phyloP scores from a whole-genome alignment of 495 filamentous ascomycete genomes.

The Aeminium ludgeri region DNA sequence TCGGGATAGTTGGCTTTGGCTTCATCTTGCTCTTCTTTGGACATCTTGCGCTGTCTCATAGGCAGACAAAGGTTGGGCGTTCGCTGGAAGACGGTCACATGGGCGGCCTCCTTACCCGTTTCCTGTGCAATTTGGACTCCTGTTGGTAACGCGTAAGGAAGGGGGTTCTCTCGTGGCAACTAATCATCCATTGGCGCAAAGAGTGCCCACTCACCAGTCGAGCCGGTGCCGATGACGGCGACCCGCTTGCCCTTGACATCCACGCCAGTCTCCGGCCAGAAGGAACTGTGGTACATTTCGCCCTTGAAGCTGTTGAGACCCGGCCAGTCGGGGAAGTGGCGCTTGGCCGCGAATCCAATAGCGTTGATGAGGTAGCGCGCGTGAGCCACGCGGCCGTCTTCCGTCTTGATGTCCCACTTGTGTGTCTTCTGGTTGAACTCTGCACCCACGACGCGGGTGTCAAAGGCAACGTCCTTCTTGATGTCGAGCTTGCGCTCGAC shows the following conservation, averaged over 20 bases:
- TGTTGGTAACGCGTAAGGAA: too few species aligned
- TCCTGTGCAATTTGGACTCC: slow-evolving; percentile 14
- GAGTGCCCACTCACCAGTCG: slow-evolving; percentile 20
- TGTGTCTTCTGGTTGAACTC: slow-evolving; percentile 22
- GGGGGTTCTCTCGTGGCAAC: too few species aligned
- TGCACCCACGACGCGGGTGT: slow-evolving; percentile 25
- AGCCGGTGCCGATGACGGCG: slow-evolving; percentile 40
- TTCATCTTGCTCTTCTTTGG: slow-evolving; percentile 29
- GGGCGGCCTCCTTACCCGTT: slow-evolving; percentile 22
- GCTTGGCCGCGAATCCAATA: slow-evolving; percentile 28
- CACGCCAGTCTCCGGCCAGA: slow-evolving; percentile 34
- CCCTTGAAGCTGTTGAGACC: slow-evolving; percentile 28
- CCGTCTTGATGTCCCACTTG: slow-evolving; percentile 26
- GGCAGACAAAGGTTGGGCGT: slow-evolving; percentile 37
- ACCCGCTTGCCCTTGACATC: slow-evolving; percentile 36
- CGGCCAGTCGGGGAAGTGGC: slow-evolving; percentile 23
- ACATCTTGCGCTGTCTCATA: slow-evolving; percentile 33
- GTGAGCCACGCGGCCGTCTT: slow-evolving; percentile 19
- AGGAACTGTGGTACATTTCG: slow-evolving; percentile 34
- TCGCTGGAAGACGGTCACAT: slow-evolving; percentile 35
- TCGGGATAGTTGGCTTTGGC: slow-evolving; percentile 29
- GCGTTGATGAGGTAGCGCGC: slow-evolving; percentile 24
- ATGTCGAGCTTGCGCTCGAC: slow-evolving; percentile 28
- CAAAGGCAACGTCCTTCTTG: slow-evolving; percentile 29
- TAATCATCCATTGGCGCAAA: background rate